Evolutionary conservation across 352 stramenopile genomes (phyloP), one percentile per base, ranked within the genome.

Genomic region (Phytophthora gonapodyides): DNA sequence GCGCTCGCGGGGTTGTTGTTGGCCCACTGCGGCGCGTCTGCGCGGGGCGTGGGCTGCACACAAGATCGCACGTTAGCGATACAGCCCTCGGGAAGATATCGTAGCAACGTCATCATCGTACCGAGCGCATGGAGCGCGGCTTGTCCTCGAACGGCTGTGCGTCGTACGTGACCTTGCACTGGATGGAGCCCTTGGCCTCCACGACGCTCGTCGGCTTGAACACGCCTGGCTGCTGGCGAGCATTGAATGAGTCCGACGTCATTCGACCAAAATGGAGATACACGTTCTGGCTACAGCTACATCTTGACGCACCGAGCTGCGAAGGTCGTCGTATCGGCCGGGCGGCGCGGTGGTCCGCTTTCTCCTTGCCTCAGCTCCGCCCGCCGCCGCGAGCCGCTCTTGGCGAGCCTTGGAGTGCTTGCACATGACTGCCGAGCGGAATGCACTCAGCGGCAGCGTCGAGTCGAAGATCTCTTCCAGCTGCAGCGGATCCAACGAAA

Each of bases 321-420:
- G 44, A 13, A 45, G 43, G 31, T 31, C 15, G 2, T 24, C 45
- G 27, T 55, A 46, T 54, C 49, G 41, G 9, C 3, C 36, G 30
- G 40, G 16, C 34, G 51, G 36, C 7, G 19, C 47, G 5, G 27
- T 21, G 8, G 6, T 3, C 27, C 27, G 27, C 27, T 9, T 31
- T 31, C 27, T 31, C 27, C 27, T 31, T 31, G 27, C 5, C 5
- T 31, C 27, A 6, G 27, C 27, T 31, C 27, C 5, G 27, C 27
- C 27, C 5, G 27, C 27, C 24, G 43, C 36, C 24, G 48, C 47
- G 8, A 45, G 56, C 27, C 56, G 54, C 41, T 67, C 57, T 10
- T 60, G 61, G 8, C 82, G 69, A 46, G 76, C 80, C 34, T 84
- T 84, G 35, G 72, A 70, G 64, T 89, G 82, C 57, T 88, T 91